Evolutionary conservation across 768 basidiomycete species (phyloP), one percentile per base, ranked within the genome.

Genomic region (Lyophyllum shimeji): DNA sequence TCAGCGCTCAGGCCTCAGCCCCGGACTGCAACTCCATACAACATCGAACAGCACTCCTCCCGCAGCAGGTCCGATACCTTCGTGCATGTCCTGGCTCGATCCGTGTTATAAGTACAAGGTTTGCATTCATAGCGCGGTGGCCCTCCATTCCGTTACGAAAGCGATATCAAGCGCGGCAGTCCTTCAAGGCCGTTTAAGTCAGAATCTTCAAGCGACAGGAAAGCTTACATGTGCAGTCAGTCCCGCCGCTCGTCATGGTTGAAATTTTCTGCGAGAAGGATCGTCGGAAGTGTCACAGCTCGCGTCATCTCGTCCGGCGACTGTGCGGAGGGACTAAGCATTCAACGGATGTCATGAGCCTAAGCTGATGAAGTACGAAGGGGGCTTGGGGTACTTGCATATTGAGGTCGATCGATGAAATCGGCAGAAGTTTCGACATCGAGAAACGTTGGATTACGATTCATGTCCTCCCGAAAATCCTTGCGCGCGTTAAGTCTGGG

Each of bases 401-500:
- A 29, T 27, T 12, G 40, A 3, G 40, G 51, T 13, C 23, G 50
- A 9, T 42, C 24, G 7, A 48, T 29, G 33, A 25, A 7, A n/a
- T 52, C 51, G 11, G 40, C 3, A 1, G 25, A 39, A 2, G 51
- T 44, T 21, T 52, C 50, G 13, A 52, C 7, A 46, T 58, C 46
- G 17, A 58, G 37, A 24, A 53, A 58, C 20, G 51, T 53, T n/a
- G 46, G 46, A 21, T 53, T 53, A 12, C 50, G 51, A 15, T 58
- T 42, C 57, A 58, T 58, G 24, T 53, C 57, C 12, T 46, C 50
- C 24, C 57, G 51, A n/a, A 58, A 46, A 24, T 33, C 33, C 7
- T 53, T 21, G 17, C 57, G 57, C 9, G 57, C 44, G 25, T 58
- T 58, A n/a, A 58, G 40, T 3, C 57, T 58, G 27, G 42, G 17